phyloP scores from a whole-genome alignment of 306 rosid species.

The Fragaria ananassa region DNA sequence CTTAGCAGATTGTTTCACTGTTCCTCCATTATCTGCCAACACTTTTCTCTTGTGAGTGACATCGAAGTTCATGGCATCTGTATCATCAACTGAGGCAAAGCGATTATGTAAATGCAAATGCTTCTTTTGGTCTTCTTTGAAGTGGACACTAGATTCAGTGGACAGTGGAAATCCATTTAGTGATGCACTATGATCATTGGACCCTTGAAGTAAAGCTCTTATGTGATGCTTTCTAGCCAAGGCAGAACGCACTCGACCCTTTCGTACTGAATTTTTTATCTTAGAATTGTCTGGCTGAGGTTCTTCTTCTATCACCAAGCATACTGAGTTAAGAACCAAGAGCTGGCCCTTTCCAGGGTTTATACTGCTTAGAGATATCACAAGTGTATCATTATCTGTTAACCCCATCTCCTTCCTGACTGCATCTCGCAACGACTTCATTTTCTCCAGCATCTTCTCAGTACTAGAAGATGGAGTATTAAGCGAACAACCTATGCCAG shows the following conservation, averaged over 20 bases:
- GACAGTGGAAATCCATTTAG: slow-evolving; percentile 29
- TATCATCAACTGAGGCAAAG: slow-evolving; percentile 29
- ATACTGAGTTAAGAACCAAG: slow-evolving; percentile 70
- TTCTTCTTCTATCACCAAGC: slow-evolving; percentile 35
- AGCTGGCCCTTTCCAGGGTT: slow-evolving; percentile 91
- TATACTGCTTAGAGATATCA: slow-evolving; percentile 79
- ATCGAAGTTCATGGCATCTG: slow-evolving; percentile 33
- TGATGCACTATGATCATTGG: slow-evolving; percentile 32
- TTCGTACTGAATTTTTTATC: slow-evolving; percentile 22
- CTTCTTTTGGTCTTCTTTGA: slow-evolving; percentile 20
- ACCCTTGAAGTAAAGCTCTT: slow-evolving; percentile 50
- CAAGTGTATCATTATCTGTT: slow-evolving; percentile 66
- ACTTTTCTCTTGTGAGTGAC: slow-evolving; percentile 34
- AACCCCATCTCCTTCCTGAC: slow-evolving; percentile 78
- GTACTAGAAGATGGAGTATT: slow-evolving; percentile 69
- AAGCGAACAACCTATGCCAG: slow-evolving; percentile 73
- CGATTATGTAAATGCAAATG: slow-evolving; percentile 22
- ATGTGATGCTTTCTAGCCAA: slow-evolving; percentile 47
- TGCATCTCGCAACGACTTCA: slow-evolving; percentile 53
- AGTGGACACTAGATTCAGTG: slow-evolving; percentile 32
- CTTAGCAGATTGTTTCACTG: slow-evolving; percentile 40
- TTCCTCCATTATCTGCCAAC: slow-evolving; percentile 31
- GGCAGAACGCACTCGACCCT: slow-evolving; percentile 38
- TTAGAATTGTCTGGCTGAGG: slow-evolving; percentile 31
- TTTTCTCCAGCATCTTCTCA: slow-evolving; percentile 58